A percentile compares a stretch with the other conserved stretches of the same genome.
These are phyloP conservation scores for Mycena indigotica DNA, from an alignment of 768 basidiomycete genomes.

Conservation along the genomic window DNA sequence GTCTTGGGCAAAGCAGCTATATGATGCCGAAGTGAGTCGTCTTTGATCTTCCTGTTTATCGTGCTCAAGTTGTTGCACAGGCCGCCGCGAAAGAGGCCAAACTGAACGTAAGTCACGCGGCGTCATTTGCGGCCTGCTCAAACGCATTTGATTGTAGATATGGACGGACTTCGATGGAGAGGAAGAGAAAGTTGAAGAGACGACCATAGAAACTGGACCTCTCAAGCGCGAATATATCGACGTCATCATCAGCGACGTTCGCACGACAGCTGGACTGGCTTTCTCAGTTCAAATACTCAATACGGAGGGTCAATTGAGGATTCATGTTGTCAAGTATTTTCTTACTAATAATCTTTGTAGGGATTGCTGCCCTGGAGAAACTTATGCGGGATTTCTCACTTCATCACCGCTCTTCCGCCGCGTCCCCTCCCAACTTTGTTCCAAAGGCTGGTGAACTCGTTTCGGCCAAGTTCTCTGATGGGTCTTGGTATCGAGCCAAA, in stretches of 20 bases:
- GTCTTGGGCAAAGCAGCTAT: conserved; percentile 77
- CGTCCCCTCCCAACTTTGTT: conserved; percentile 65
- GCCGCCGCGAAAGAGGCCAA: conserved; percentile 79
- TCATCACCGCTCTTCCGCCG: conserved; percentile 70
- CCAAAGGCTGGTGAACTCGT: conserved; percentile 90
- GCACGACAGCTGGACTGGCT: conserved; percentile 67
- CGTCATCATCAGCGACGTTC: conserved; percentile 87
- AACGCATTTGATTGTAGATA: conserved; percentile 52
- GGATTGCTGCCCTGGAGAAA: conserved; percentile 88
- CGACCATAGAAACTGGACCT: conserved; percentile 47
- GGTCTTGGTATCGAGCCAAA: conserved; percentile 94
- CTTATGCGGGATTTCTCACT: conserved; percentile 93
- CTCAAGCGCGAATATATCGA: conserved; percentile 88
- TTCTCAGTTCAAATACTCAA: conserved; percentile 96
- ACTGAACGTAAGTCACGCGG: conserved; percentile 63
- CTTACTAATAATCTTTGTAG: conserved; percentile 39
- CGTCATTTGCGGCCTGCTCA: not conserved
- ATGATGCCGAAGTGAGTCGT: conserved; percentile 73
- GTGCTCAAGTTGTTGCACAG: conserved; percentile 34
- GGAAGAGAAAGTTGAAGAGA: conserved; percentile 57
- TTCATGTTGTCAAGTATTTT: not conserved
- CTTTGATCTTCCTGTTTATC: not conserved
- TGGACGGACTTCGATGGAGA: conserved; percentile 86
- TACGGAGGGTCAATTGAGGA: conserved; percentile 70
- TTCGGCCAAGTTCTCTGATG: conserved; percentile 92